Conservation (phyloP, 2,329 filamentous ascomycete genomes). For the Pestalotiopsis sp. region DNA sequence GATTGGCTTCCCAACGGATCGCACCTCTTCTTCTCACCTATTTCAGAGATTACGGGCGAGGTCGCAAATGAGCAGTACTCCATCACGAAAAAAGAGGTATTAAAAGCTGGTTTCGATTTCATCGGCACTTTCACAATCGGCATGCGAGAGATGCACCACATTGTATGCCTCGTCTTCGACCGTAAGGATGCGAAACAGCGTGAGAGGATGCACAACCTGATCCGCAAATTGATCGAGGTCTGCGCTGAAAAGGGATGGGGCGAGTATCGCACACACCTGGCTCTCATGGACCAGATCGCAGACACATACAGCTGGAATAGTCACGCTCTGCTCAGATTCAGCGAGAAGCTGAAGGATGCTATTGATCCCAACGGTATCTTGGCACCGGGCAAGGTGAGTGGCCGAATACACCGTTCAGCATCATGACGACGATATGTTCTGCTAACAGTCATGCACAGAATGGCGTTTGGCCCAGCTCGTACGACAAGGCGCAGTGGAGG, state of each 20-base stretch:
- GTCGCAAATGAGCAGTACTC: conserved; percentile 27
- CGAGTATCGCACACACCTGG: conserved; percentile 47
- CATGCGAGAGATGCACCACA: conserved; percentile 45
- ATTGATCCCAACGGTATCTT: conserved; percentile 41
- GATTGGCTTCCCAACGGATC: conserved; percentile 46
- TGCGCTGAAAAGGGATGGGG: conserved; percentile 35
- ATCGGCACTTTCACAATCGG: conserved; percentile 10
- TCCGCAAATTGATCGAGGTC: neutral
- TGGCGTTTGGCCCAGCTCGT: conserved; percentile 35
- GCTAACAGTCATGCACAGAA: conserved; percentile 16
- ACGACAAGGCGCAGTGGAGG: conserved; percentile 17
- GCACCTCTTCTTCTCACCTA: conserved; percentile 13
- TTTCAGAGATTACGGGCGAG: conserved; percentile 9
- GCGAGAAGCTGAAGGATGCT: conserved; percentile 44
- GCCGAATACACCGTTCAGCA: neutral
- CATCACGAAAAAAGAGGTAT: conserved; percentile 42
- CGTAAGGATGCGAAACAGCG: conserved; percentile 25
- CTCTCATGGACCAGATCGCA: conserved; percentile 47
- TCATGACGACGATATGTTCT: neutral
- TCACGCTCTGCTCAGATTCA: conserved; percentile 41
- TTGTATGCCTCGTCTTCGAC: conserved; percentile 38
- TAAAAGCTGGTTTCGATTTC: conserved; percentile 22
- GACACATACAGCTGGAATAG: conserved; percentile 46
- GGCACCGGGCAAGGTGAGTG: conserved; percentile 28
- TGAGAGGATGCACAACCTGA: neutral